phyloP scores from a whole-genome alignment of 202 grass and related monocot species.

The Schoenoplectus triqueter region DNA sequence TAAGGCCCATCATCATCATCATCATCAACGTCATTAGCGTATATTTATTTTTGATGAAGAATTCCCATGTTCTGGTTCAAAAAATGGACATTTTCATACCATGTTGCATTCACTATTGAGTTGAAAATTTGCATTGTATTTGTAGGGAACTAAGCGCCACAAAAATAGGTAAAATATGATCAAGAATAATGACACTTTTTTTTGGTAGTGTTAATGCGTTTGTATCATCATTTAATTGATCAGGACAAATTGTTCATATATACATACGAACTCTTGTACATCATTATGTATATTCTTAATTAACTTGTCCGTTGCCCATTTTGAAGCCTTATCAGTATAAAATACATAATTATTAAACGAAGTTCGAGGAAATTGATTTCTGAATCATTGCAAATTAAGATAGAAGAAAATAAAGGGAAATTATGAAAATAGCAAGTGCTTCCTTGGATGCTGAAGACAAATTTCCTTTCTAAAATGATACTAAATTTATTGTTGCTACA shows the following conservation, averaged over 20 bases:
- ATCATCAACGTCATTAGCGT: background rate
- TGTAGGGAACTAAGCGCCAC: background rate
- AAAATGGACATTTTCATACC: background rate
- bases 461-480: background rate
- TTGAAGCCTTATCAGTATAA: no score
- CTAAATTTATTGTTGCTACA: background rate
- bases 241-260: no score
- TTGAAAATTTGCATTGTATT: background rate
- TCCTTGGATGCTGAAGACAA: background rate
- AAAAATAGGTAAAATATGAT: no score
- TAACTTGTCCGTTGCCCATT: background rate
- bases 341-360: background rate
- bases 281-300: background rate
- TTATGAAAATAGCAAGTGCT: background rate
- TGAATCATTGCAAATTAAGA: background rate
- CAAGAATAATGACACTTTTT: background rate
- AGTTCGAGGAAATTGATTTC: background rate
- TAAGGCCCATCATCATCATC: background rate
- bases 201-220: background rate
- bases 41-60: background rate
- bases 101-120: background rate
- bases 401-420: background rate
- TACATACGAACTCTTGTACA: background rate
- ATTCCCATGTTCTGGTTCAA: background rate
- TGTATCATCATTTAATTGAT: background rate